Percentiles rank a stretch among this genome's conserved stretches.
phyloP scores from a whole-genome alignment of 768 basidiomycete species.

The Boletus barrowsii region DNA sequence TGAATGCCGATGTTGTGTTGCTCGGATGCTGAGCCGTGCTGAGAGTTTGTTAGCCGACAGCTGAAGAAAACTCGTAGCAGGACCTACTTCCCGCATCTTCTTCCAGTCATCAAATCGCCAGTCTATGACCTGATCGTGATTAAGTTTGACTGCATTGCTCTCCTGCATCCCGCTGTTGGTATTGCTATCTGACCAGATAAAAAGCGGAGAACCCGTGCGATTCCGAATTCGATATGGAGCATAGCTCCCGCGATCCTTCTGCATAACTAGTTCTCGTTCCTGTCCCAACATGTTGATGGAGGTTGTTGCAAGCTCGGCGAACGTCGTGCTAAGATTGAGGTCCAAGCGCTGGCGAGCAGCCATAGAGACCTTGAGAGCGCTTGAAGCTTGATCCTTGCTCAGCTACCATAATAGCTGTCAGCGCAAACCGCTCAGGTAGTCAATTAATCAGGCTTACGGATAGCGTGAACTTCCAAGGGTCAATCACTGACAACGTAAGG shows the following conservation, averaged over 20 bases:
- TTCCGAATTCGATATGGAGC: slow-evolving; percentile 94
- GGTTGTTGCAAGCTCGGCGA: slow-evolving; percentile 80
- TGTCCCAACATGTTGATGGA: slow-evolving; percentile 70
- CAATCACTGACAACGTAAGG: slow-evolving; percentile 59
- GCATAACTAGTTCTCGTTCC: slow-evolving; percentile 67
- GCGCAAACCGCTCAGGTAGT: not conserved
- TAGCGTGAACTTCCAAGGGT: slow-evolving; percentile 89
- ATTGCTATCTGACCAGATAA: slow-evolving; percentile 83
- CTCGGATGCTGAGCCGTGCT: slow-evolving; percentile 51
- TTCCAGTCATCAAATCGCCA: slow-evolving; percentile 99
- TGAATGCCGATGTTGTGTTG: slow-evolving; percentile 88
- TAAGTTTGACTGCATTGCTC: slow-evolving; percentile 54
- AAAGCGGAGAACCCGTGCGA: slow-evolving; percentile 80
- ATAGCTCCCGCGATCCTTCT: slow-evolving; percentile 80
- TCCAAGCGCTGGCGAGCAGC: slow-evolving; percentile 83
- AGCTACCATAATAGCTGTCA: slow-evolving; percentile 41
- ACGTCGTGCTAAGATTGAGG: slow-evolving; percentile 86
- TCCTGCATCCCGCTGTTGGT: slow-evolving; percentile 46
- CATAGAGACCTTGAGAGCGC: slow-evolving; percentile 57
- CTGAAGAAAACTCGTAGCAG: not conserved
- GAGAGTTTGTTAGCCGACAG: slow-evolving; percentile 1
- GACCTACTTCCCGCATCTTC: slow-evolving; percentile 81
- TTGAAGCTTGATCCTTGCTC: slow-evolving; percentile 45
- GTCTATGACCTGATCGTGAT: slow-evolving; percentile 74
- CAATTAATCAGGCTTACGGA: slow-evolving; percentile 41